Conservation (phyloP, 306 rosid genomes). For the Fragaria nilgerrensis region DNA sequence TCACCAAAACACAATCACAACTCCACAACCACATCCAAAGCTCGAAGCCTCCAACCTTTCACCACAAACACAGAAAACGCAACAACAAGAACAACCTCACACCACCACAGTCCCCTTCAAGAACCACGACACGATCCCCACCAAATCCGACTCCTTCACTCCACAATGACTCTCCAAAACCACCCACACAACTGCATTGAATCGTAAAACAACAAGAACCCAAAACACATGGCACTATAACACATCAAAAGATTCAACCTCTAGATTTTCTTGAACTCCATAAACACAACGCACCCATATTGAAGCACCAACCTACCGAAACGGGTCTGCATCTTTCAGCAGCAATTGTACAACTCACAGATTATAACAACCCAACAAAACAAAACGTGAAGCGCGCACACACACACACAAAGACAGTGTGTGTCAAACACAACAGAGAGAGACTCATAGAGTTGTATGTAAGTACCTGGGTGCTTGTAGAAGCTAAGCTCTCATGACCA, state of each 20-base stretch:
- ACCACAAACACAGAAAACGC: slow-evolving; percentile 13
- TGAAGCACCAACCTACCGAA: slow-evolving; percentile 47
- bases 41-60: background rate
- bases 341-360: slow-evolving; percentile 49
- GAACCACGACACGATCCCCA: slow-evolving; percentile 59
- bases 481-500: slow-evolving; percentile 58
- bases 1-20: slow-evolving; percentile 28
- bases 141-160: slow-evolving; percentile 39
- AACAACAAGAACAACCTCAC: slow-evolving; percentile 7
- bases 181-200: slow-evolving; percentile 31
- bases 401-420: background rate
- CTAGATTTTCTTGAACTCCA: slow-evolving; percentile 37
- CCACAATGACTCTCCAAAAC: slow-evolving; percentile 24
- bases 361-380: slow-evolving; percentile 40
- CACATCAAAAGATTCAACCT: background rate
- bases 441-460: slow-evolving; percentile 12
- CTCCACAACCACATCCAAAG: slow-evolving; percentile 23
- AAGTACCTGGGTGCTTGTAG: slow-evolving; percentile 43
- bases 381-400: slow-evolving; percentile 46
- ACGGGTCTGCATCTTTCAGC: slow-evolving; percentile 52
- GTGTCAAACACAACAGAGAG: slow-evolving; percentile 6
- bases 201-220: slow-evolving; percentile 37
- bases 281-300: slow-evolving; percentile 30
- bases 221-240: background rate
- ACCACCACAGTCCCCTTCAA: slow-evolving; percentile 23